phyloP scores from a whole-genome alignment of 2,329 filamentous ascomycete genomes.

The Monilinia vaccinii-corymbosi region DNA sequence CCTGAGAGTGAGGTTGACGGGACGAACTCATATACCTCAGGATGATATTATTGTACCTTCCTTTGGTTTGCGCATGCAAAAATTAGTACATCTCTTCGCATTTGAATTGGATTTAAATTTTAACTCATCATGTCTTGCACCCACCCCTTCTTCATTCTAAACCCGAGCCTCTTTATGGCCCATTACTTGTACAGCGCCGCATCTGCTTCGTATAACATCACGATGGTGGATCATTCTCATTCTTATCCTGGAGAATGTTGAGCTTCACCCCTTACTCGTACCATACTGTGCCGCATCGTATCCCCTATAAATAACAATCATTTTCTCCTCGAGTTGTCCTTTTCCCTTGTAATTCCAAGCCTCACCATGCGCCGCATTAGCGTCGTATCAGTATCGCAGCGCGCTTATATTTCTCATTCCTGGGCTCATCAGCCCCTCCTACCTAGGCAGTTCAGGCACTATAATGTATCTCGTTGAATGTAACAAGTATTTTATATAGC shows the following conservation, averaged over 20 bases:
- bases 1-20: neutral
- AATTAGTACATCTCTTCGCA: neutral
- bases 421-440: too few relatives aligned
- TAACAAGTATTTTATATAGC: too few relatives aligned
- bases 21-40: neutral
- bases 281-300: too few relatives aligned
- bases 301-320: too few relatives aligned
- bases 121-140: too few relatives aligned
- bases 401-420: too few relatives aligned
- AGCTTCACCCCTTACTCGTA: neutral
- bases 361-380: too few relatives aligned
- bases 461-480: too few relatives aligned
- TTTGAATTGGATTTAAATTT: neutral
- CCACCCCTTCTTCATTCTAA: neutral
- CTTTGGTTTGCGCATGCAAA: neutral
- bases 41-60: neutral
- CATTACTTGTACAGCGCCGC: neutral
- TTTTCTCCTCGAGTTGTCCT: too few relatives aligned
- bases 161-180: neutral
- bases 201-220: neutral
- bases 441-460: too few relatives aligned
- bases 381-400: too few relatives aligned
- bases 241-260: neutral
- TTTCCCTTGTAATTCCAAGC: too few relatives aligned
- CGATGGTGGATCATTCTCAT: neutral